Base-by-base conservation (phyloP, 768 basidiomycete genomes). In the Boletus rufocinnamomeus region DNA sequence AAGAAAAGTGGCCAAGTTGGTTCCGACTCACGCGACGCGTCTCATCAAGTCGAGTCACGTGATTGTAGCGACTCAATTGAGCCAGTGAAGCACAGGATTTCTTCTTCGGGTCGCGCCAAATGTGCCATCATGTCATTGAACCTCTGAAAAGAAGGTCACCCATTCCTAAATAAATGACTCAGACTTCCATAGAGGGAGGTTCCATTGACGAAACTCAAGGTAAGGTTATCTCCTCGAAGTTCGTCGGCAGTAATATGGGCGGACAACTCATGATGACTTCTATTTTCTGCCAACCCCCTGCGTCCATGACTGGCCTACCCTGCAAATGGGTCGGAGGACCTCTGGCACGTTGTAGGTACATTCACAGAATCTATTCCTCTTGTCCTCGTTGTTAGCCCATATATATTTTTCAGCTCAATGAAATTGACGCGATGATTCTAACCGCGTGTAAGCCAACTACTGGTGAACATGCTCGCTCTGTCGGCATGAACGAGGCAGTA, bases 221-320 rank as follows among this genome's bases (percentile, higher is more conserved):
- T 19, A 41, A 41, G n/a, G 19, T 41, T 21, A 41, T 11, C 40
- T 41, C 40, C 16, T 19, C 13, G 17, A 21, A 21, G 21, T 23
- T 43, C 21, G 41, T 43, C 13, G n/a, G 41, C 21, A 43, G 11
- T 6, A n/a, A n/a, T n/a, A 64, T 94, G 43, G 21, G 23, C 6
- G 44, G 44, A 25, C 23, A 45, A 45, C 6, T 45, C 21, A n/a
- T 41, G 10, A 41, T 10, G n/a, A 41, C n/a, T 3, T 45, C 13
- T 14, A 13, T 43, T 23, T 43, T 23, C 41, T 1, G 41, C 21
- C 23, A 13, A 14, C 41, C 23, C 38, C 14, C 16, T 16, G 13
- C 21, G 43, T 25, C 5, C 23, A 5, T 23, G 19, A 44, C 23
- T 3, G 11, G 43, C 13, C 19, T 21, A n/a, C 6, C 46, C 19